Evolutionary conservation across 2,329 filamentous ascomycete species (phyloP), one percentile per base, ranked within the genome.

Genomic region (Thelonectria discophora): DNA sequence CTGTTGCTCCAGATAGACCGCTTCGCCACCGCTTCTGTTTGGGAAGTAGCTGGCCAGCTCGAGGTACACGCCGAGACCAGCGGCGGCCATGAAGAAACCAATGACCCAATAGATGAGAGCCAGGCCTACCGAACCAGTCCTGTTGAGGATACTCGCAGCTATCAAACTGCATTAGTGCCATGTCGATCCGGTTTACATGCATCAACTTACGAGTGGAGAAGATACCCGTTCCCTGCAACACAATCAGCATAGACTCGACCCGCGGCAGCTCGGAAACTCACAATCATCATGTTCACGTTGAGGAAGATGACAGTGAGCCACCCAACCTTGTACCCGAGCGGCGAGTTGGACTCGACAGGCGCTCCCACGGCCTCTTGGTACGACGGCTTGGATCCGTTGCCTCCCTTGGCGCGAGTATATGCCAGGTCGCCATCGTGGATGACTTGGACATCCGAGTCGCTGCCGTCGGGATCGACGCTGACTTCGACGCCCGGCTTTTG

Each of bases 1-100:
- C 0, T 87, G 85, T 71, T 91, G 88, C 68, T 91, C 88, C 1
- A 91, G 80, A 65, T 90, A 90, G 0, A 88, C 88, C 0, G 88
- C 87, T 69, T 90, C 87, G 1, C 83, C 82, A 0, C 88, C 88
- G 5, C 85, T 89, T 17, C 88, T 83, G 70, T 84, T 90, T 2
- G 88, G 88, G 62, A 90, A 91, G 66, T 87, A 90, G 1, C 85
- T 80, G 0, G 87, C 83, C 15, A 85, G 84, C 68, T 91, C 88
- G 20, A 90, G 82, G 65, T 90, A 90, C 0, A 88, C 82, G 0
- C 80, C 75, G 10, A 89, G 79, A 5, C 82, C 82, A 4, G 84
- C 80, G 1, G 80, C 71, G 0, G 86, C 82, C 55, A 88, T 84
- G 49, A 89, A 54, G 58, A 85, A 84, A 4, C 88, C 88, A 13